Conservation (phyloP, 2,329 filamentous ascomycete species). For the Fusarium cyanostomum region DNA sequence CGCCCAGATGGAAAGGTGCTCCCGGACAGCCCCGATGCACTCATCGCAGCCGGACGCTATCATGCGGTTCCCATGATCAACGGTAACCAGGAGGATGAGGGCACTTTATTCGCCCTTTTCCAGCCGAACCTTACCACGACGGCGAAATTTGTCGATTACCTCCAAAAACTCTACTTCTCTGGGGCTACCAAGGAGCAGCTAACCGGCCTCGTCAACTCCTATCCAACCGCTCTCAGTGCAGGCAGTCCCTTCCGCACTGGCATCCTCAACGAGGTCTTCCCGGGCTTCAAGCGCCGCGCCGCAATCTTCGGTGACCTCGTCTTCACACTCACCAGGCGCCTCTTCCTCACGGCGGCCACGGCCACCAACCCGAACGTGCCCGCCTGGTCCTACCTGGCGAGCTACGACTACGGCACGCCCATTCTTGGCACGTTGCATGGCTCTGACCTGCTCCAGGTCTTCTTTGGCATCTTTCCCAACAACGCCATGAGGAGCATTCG, state of each 20-base stretch:
- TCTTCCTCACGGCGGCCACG: conserved; percentile 63
- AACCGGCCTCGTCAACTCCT: conserved; percentile 66
- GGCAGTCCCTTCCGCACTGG: conserved; percentile 79
- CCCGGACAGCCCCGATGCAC: conserved; percentile 68
- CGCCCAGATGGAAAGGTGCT: conserved; percentile 75
- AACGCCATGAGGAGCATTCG: conserved; percentile 68
- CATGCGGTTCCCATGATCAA: conserved; percentile 63
- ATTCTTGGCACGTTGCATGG: conserved; percentile 81
- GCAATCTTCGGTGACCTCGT: conserved; percentile 79
- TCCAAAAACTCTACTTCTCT: conserved; percentile 68
- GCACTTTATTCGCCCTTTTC: conserved; percentile 77
- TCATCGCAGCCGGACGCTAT: conserved; percentile 61
- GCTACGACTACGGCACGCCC: conserved; percentile 76
- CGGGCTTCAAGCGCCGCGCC: conserved; percentile 79
- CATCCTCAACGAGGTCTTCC: conserved; percentile 75
- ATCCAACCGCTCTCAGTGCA: conserved; percentile 62
- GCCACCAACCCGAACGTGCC: conserved; percentile 66
- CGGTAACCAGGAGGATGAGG: conserved; percentile 83
- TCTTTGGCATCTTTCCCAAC: conserved; percentile 71
- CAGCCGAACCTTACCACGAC: conserved; percentile 74
- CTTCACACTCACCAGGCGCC: conserved; percentile 76
- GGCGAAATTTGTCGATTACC: conserved; percentile 67
- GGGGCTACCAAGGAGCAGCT: conserved; percentile 62
- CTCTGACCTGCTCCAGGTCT: conserved; percentile 74
- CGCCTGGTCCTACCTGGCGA: conserved; percentile 78